A percentile compares a stretch with the other conserved stretches of the same genome.
These are phyloP conservation scores for Pelargonium myrrhifolium DNA, from an alignment of 441 rosid species.

Conservation along the genomic window DNA sequence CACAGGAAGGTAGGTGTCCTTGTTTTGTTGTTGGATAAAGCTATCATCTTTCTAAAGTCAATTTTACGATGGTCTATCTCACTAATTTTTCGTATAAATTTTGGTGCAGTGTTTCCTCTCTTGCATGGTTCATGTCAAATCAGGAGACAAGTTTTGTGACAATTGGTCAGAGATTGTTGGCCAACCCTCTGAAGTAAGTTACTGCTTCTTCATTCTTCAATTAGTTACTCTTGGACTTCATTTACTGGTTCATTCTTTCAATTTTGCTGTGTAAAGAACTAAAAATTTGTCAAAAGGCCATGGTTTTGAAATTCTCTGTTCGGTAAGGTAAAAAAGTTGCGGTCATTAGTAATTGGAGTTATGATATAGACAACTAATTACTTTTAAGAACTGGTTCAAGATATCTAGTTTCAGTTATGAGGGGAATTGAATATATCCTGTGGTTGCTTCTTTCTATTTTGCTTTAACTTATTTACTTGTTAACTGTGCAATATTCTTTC, in stretches of 20 bases:
- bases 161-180: slow-evolving; percentile 92
- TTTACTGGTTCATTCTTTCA: neutral
- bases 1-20: slow-evolving; percentile 78
- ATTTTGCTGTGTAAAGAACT: neutral
- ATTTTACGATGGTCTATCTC: slow-evolving; percentile 8
- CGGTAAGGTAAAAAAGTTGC: too few relatives aligned
- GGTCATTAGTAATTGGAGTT: too few relatives aligned
- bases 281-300: neutral
- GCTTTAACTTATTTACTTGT: neutral
- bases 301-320: neutral
- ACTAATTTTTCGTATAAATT: slow-evolving; percentile 15
- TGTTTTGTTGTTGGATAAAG: slow-evolving; percentile 9
- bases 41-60: neutral
- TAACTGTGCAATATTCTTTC: slow-evolving; percentile 5
- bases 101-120: slow-evolving; percentile 93
- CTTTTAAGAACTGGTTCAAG: neutral
- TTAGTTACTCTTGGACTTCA: neutral
- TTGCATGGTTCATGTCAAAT: slow-evolving; percentile 99
- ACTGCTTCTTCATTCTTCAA: neutral
- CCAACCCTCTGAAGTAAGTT: slow-evolving; percentile 90
- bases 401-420: neutral
- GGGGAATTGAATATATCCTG: neutral
- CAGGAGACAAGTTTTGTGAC: slow-evolving; percentile 99
- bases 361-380: too few relatives aligned
- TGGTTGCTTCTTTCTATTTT: neutral